Evolutionary conservation across 2,329 filamentous ascomycete species (phyloP), one percentile per base, ranked within the genome.

Genomic region (Epichloe glyceriae): DNA sequence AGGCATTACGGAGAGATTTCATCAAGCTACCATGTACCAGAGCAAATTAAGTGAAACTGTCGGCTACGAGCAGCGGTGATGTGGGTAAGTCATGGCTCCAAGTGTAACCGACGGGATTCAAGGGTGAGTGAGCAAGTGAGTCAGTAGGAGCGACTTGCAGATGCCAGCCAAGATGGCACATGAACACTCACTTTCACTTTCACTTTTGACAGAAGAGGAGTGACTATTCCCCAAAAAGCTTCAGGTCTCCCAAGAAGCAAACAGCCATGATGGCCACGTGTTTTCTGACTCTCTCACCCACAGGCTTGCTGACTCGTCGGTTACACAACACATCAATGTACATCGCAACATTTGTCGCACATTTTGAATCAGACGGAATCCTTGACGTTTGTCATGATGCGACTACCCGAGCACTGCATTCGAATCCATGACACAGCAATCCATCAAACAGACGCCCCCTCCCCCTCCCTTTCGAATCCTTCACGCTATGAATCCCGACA

Each of bases 351-450:
- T 22, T 33, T 33, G 41, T 50, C 34, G 17, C 8, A 50, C 48
- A 50, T 39, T 33, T 37, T 20, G 49, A 37, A 44, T 22, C 11
- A 35, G 37, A 47, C 44, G 38, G 30, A 39, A 39, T 47, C 49
- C 43, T 47, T 39, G 44, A 22, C 50, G 50, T 48, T 52, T 52
- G 46, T 49, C 46, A 52, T 26, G n/a, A 52, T 42, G 50, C 41
- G 42, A 37, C 46, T 52, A 52, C 46, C 50, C 50, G 50, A 14
- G 10, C 34, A 19, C 40, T 35, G 37, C 34, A 38, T 38, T 52
- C 41, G 34, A 49, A 34, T 49, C 41, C 19, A 44, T 38, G 15
- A 15, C 37, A 52, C 46, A 17, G 22, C 46, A 46, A 12, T 14
- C 42, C 37, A 50, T 40, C 48, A 34, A 46, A 50, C 48, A 40